Evolutionary conservation across 2,329 filamentous ascomycete genomes (phyloP), one percentile per base, ranked within the genome.

Genomic region (Trichocomaceae sp.): DNA sequence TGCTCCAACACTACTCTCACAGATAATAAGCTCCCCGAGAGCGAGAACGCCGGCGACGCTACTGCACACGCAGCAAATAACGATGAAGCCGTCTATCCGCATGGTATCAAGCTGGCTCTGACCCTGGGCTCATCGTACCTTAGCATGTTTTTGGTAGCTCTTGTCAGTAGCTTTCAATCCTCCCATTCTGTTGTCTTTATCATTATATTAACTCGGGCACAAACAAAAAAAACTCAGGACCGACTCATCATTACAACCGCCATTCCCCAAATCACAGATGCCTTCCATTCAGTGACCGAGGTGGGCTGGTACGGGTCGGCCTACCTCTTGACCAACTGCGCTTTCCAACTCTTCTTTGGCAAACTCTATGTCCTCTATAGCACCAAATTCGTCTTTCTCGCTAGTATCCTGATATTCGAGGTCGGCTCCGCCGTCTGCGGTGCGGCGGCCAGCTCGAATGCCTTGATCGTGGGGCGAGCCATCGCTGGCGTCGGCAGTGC

Each of bases 401-500:
- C 54, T 31, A 61, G 61, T 10, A 61, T 71, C 9, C 47, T 62
- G 2, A 47, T 70, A 12, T 72, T 69, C 62, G 62, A 69, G 58
- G 19, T 67, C 44, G 62, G 64, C 46, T 63, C 59, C 42, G 31
- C 63, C 51, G 72, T 86, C 13, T 80, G 81, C 35, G 83, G 76
- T n/a, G 61, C 83, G 17, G 73, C 80, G 9, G 74, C 75, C 50
- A 82, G 76, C 57, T 80, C 85, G 61, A 73, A 77, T 23, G 83
- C 85, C 79, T 73, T 86, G 35, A 79, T 87, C 52, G 76, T 76
- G 2, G 82, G 80, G 20, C 72, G 83, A 62, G 79, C 79, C 0
- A 73, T 86, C 39, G 83, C 86, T 64, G 83, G 84, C 61, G 73
- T 82, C 44, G 84, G 82, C 15, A 82, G 80, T 33, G 83, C 84